These are phyloP conservation scores for Protomyces lactucae-debilis DNA, from an alignment of 1,139 yeast species.

Conservation along the genomic window DNA sequence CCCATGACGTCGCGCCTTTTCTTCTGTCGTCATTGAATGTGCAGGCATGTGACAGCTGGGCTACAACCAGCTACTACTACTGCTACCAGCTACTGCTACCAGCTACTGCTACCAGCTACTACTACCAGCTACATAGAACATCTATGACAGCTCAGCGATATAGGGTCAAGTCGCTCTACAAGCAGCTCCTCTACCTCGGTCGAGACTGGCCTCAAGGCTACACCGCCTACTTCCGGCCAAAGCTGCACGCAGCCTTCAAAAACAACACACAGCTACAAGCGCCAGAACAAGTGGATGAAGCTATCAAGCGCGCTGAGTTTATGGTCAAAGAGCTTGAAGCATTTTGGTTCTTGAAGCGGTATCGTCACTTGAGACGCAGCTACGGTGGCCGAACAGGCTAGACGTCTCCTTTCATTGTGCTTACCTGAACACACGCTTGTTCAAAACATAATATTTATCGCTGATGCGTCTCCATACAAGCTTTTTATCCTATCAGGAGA, in stretches of 20 bases:
- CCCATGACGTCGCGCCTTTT: too few species aligned
- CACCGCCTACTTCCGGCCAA: constrained; percentile 28
- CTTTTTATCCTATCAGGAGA: too few species aligned
- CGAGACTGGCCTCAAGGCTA: constrained; percentile 33
- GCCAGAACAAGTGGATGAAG: constrained; percentile 25
- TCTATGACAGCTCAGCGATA: constrained; percentile 10
- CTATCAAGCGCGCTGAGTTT: constrained; percentile 29
- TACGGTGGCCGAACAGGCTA: constrained; percentile 12
- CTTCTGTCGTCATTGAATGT: too few species aligned
- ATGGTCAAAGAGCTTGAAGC: constrained; percentile 30
- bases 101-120: neutral
- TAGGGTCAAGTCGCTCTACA: constrained; percentile 30
- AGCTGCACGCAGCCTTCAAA: constrained; percentile 30
- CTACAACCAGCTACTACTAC: too few species aligned
- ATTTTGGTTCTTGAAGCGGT: constrained; percentile 23
- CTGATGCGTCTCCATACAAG: too few species aligned
- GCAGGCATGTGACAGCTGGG: too few species aligned
- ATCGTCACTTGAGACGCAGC: constrained; percentile 14
- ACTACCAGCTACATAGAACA: neutral
- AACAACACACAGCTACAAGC: constrained; percentile 23
- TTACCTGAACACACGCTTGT: too few species aligned
- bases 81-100: neutral
- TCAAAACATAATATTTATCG: too few species aligned
- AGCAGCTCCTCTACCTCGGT: constrained; percentile 31
- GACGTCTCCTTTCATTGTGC: neutral